Evolutionary conservation across 2,329 filamentous ascomycete genomes (phyloP).

Genomic region (Pseudogymnoascus sp.): DNA sequence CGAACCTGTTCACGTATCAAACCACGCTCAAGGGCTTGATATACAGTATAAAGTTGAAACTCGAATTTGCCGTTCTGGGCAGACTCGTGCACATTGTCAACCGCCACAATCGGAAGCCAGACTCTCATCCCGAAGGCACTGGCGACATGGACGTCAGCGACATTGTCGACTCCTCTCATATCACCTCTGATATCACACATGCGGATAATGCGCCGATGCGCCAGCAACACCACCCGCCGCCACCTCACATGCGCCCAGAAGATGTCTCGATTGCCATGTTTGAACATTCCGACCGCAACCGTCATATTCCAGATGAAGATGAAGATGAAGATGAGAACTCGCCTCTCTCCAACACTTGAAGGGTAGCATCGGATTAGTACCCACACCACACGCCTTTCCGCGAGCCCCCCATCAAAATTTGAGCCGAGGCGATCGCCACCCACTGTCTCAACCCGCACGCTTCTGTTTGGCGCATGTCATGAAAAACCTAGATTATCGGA

Average conservation of each 20-base stretch:
- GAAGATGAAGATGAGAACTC: background rate
- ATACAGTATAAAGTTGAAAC: conserved; percentile 37
- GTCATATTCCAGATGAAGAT: background rate
- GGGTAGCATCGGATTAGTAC: background rate
- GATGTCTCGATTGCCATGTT: conserved; percentile 9
- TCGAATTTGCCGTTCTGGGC: conserved; percentile 40
- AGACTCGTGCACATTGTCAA: conserved; percentile 5
- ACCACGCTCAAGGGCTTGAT: conserved; percentile 32
- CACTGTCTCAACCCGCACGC: background rate
- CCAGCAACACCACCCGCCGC: background rate
- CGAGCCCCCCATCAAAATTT: background rate
- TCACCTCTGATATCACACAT: background rate
- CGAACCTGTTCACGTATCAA: conserved; percentile 31
- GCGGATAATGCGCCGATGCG: background rate
- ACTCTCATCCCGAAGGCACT: background rate
- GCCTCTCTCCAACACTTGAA: background rate
- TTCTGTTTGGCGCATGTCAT: background rate
- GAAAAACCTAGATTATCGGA: background rate
- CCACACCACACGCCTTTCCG: background rate
- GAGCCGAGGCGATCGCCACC: background rate
- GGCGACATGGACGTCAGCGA: background rate
- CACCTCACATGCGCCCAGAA: background rate
- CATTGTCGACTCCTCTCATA: background rate
- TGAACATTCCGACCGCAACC: conserved; percentile 1
- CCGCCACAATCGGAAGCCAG: background rate